Conservation (phyloP, 2,329 filamentous ascomycete genomes). For the Macrophomina tecta region DNA sequence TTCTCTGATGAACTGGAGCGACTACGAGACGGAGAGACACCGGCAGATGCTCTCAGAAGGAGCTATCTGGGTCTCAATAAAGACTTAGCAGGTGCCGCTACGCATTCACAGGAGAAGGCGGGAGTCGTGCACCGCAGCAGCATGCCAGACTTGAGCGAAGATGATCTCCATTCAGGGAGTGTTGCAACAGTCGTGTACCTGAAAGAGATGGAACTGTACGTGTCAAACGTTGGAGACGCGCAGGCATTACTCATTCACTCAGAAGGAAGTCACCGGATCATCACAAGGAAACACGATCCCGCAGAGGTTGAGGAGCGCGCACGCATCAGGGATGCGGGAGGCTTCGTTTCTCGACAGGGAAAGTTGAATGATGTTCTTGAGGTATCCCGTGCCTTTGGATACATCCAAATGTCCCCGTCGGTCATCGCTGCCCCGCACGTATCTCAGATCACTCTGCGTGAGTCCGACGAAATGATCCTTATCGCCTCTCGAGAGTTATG, state of each 20-base stretch:
- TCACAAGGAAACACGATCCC: slow-evolving; percentile 93
- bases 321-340: slow-evolving; percentile 90
- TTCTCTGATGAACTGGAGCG: slow-evolving; percentile 82
- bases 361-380: slow-evolving; percentile 90
- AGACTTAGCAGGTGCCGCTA: slow-evolving; percentile 84
- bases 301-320: slow-evolving; percentile 83
- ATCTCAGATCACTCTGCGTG: slow-evolving; percentile 75
- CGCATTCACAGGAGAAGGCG: slow-evolving; percentile 65
- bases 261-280: slow-evolving; percentile 79
- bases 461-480: slow-evolving; percentile 92
- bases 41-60: slow-evolving; percentile 81
- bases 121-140: slow-evolving; percentile 71
- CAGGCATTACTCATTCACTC: slow-evolving; percentile 95
- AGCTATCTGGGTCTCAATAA: slow-evolving; percentile 92
- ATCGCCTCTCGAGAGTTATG: slow-evolving; percentile 92
- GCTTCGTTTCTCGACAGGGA: slow-evolving; percentile 93
- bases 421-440: slow-evolving; percentile 91
- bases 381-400: slow-evolving; percentile 94
- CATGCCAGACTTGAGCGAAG: slow-evolving; percentile 79
- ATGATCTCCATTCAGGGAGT: slow-evolving; percentile 87
- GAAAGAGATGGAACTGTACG: slow-evolving; percentile 85
- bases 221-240: slow-evolving; percentile 94
- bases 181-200: slow-evolving; percentile 92
- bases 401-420: slow-evolving; percentile 88
- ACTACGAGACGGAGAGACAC: slow-evolving; percentile 73